Base-by-base conservation (phyloP, 345 rosid genomes). In the Hypericum androsaemum region DNA sequence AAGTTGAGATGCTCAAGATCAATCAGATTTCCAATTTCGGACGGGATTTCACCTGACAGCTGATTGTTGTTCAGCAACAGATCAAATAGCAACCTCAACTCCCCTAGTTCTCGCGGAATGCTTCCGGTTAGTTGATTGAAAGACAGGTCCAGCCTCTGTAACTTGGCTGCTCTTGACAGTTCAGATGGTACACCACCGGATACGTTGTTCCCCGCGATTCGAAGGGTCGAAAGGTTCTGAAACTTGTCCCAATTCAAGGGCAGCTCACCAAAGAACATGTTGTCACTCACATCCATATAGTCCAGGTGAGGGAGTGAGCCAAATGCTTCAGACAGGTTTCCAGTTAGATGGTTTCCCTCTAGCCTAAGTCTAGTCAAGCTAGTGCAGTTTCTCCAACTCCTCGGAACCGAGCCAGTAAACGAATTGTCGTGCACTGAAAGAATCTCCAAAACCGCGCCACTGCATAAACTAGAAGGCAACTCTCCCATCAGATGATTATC, bases 371-470 rank as follows among this genome's bases (percentile, higher is more conserved):
- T 60, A 5, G 6, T 3, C 9, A 76, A 61, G 56, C 61, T 61
- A 1, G 35, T 37, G 45, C 75, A 76, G 37, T 55, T 46, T 52
- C 47, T 72, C 57, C 69, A 69, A 40, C 71, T 53, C 36, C 10
- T 52, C 2, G 81, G 81, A 3, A 72, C 59, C 1, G 54, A 39
- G 22, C 77, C 75, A 1, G 17, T 6, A n/a, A 72, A 50, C 7
- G 12, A 32, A 47, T 72, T 76, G 44, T 44, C 7, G 13, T 0
- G 4, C 0, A 43, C 63, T 0, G 17, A 0, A 5, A 67, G 53
- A 0, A 7, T 7, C 5, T 11, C 7, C 13, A 74, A 65, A 5
- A 7, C 7, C 37, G 50, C 22, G 3, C 57, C 50, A 1, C 0
- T 14, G 38, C 71, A 71, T 14, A 71, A 8, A 12, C 39, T 51